Percentiles rank a stretch among this genome's conserved stretches.
Conservation (phyloP, 139 green algal genomes). For the Marvania coccoides region DNA sequence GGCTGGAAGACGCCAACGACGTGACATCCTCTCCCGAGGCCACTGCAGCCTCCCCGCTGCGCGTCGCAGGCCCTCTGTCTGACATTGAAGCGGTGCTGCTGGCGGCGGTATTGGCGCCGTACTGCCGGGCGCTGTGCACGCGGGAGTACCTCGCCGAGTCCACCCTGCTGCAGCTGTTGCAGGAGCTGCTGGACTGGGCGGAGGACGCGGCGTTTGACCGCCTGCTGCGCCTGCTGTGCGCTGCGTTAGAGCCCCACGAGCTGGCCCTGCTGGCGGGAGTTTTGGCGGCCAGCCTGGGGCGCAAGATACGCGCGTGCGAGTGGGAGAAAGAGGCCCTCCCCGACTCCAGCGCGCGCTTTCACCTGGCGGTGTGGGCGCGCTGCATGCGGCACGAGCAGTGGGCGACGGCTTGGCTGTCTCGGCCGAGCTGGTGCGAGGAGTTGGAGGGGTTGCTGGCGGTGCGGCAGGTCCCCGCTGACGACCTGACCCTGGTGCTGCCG, state of each 20-base stretch:
- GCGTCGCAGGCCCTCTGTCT: background rate
- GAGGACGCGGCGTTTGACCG: background rate
- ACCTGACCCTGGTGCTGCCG: slow-evolving; percentile 5
- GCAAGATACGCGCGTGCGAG: background rate
- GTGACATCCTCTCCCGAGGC: too few species aligned
- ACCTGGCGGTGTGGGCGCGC: slow-evolving; percentile 9
- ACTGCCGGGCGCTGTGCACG: background rate
- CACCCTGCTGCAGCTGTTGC: slow-evolving; percentile 6
- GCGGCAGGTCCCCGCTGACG: slow-evolving; percentile 12
- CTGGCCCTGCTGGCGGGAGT: slow-evolving; percentile 2
- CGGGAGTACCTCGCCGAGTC: slow-evolving; percentile 7
- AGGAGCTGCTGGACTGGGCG: slow-evolving; percentile 4
- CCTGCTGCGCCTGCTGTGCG: slow-evolving; percentile 19
- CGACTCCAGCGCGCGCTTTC: background rate
- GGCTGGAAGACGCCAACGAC: too few species aligned
- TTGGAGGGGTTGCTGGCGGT: slow-evolving; percentile 30
- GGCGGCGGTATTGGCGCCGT: slow-evolving; percentile 3
- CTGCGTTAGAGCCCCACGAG: slow-evolving; percentile 16
- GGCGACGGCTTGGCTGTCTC: slow-evolving; percentile 16
- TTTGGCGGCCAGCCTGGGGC: background rate
- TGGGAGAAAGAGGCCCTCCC: background rate
- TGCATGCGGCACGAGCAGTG: slow-evolving; percentile 2
- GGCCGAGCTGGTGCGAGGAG: slow-evolving; percentile 11
- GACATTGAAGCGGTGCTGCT: slow-evolving; percentile 14
- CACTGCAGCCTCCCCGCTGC: too few species aligned